Evolutionary conservation across 2,329 filamentous ascomycete species (phyloP).

Genomic region (Akanthomyces uredinophilus): DNA sequence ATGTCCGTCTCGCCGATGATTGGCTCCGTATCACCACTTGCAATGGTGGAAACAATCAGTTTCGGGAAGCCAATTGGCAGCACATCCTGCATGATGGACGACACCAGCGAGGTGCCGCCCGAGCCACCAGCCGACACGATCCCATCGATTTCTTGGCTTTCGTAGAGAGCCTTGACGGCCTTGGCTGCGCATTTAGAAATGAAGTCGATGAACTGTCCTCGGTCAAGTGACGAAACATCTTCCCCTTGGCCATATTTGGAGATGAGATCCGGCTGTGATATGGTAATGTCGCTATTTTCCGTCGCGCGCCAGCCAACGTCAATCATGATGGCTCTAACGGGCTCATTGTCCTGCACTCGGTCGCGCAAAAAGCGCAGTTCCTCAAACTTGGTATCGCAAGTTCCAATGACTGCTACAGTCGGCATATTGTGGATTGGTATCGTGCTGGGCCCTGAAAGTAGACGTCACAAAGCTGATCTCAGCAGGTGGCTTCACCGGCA

Average conservation of each 20-base stretch:
- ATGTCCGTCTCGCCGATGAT: slow-evolving; percentile 66
- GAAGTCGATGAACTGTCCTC: slow-evolving; percentile 51
- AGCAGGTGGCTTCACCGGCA: not conserved
- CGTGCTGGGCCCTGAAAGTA: not conserved
- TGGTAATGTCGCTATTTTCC: slow-evolving; percentile 40
- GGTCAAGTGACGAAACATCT: slow-evolving; percentile 35
- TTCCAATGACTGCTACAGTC: slow-evolving; percentile 53
- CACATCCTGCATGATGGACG: slow-evolving; percentile 54
- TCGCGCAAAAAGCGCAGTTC: slow-evolving; percentile 52
- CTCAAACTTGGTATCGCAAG: slow-evolving; percentile 59
- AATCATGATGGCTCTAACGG: slow-evolving; percentile 23
- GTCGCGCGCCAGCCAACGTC: slow-evolving; percentile 44
- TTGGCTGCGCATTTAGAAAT: slow-evolving; percentile 46
- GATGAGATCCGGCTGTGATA: slow-evolving; percentile 40
- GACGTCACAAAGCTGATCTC: not conserved
- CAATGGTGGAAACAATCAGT: slow-evolving; percentile 64
- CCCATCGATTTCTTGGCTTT: slow-evolving; percentile 41
- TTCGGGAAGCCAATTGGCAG: slow-evolving; percentile 65
- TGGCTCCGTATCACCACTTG: slow-evolving; percentile 58
- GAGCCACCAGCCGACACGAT: slow-evolving; percentile 59
- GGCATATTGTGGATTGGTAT: slow-evolving; percentile 21
- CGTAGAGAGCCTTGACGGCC: slow-evolving; percentile 36
- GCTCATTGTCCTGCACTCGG: slow-evolving; percentile 32
- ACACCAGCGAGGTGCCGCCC: slow-evolving; percentile 55
- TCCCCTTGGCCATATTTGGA: slow-evolving; percentile 25